Evolutionary conservation across 352 stramenopile genomes (phyloP).

Genomic region (Pythium pyrilobum): DNA sequence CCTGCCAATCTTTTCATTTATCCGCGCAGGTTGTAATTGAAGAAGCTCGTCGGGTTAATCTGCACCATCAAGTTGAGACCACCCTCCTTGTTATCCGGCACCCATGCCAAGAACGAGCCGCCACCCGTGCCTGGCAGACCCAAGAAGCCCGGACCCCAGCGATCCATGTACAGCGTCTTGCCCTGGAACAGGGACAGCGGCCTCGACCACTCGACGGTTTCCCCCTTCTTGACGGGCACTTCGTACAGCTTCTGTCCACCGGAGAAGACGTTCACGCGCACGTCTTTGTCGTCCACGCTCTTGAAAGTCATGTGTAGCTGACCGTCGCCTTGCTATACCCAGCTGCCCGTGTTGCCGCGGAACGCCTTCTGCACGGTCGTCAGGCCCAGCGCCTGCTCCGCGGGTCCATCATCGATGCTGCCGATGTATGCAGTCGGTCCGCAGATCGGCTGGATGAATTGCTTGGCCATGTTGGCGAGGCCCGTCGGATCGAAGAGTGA

Average conservation of each 20-base stretch:
- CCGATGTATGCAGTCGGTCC: constrained; percentile 39
- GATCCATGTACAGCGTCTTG: constrained; percentile 69
- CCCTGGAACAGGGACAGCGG: constrained; percentile 27
- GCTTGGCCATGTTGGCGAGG: constrained; percentile 30
- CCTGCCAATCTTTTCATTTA: no score
- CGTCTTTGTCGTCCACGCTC: constrained; percentile 39
- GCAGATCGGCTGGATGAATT: constrained; percentile 54
- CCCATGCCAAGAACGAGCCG: constrained; percentile 56
- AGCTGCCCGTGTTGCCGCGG: constrained; percentile 30
- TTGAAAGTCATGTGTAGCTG: constrained; percentile 35
- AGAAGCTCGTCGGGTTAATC: constrained; percentile 29
- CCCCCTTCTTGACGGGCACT: constrained; percentile 30
- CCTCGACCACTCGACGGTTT: constrained; percentile 31
- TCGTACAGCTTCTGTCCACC: constrained; percentile 39
- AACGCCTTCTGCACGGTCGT: constrained; percentile 38
- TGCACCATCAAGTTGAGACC: constrained; percentile 38
- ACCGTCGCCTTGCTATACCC: constrained; percentile 31
- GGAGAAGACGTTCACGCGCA: constrained; percentile 47
- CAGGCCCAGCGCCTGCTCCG: constrained; percentile 38
- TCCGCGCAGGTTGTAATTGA: no score
- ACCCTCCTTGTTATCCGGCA: constrained; percentile 35
- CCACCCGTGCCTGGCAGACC: constrained; percentile 49
- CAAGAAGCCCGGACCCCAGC: constrained; percentile 51
- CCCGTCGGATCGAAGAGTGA: constrained; percentile 40
- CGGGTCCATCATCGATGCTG: constrained; percentile 41